Evolutionary conservation across 495 filamentous ascomycete species (phyloP).

Genomic region (Tetracladium setigerum): DNA sequence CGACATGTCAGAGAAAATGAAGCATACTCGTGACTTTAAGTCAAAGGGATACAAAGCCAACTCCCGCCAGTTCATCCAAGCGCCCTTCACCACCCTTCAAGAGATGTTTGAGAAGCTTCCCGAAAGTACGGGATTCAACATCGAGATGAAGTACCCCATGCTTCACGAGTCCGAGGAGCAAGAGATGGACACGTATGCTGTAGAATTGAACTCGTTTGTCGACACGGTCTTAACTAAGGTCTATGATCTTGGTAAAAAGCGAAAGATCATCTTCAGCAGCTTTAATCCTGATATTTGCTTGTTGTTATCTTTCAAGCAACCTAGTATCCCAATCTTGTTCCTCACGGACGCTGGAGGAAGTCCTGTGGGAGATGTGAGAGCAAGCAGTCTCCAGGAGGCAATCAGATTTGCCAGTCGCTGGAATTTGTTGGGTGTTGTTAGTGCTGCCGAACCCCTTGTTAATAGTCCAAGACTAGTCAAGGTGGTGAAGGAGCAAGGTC

Average conservation of each 20-base stretch:
- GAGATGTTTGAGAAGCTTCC: conserved; percentile 85
- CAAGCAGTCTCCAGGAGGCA: conserved; percentile 87
- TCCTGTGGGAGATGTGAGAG: conserved; percentile 76
- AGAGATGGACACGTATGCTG: conserved; percentile 95
- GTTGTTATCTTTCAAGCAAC: conserved; percentile 88
- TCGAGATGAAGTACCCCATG: conserved; percentile 99
- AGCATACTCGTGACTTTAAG: conserved; percentile 92
- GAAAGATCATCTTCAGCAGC: conserved; percentile 89
- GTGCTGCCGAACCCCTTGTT: conserved; percentile 74
- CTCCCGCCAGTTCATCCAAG: conserved; percentile 85
- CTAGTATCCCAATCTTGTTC: conserved; percentile 90
- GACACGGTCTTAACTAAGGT: conserved; percentile 86
- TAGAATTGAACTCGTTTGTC: conserved; percentile 95
- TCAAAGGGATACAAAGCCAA: conserved; percentile 88
- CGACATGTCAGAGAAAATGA: conserved; percentile 87
- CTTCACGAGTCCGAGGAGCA: conserved; percentile 87
- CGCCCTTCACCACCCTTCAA: conserved; percentile 88
- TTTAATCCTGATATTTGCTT: conserved; percentile 98
- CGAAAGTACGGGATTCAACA: conserved; percentile 83
- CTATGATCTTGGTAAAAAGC: conserved; percentile 62
- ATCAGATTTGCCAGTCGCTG: conserved; percentile 89
- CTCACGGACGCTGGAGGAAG: conserved; percentile 75
- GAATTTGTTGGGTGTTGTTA: conserved; percentile 90
- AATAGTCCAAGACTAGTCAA: conserved; percentile 83
- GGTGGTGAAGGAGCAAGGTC: conserved; percentile 89